Evolutionary conservation across 1,284 basidiomycete species (phyloP), one percentile per base, ranked within the genome.

Genomic region (Apiotrichum brassicae): DNA sequence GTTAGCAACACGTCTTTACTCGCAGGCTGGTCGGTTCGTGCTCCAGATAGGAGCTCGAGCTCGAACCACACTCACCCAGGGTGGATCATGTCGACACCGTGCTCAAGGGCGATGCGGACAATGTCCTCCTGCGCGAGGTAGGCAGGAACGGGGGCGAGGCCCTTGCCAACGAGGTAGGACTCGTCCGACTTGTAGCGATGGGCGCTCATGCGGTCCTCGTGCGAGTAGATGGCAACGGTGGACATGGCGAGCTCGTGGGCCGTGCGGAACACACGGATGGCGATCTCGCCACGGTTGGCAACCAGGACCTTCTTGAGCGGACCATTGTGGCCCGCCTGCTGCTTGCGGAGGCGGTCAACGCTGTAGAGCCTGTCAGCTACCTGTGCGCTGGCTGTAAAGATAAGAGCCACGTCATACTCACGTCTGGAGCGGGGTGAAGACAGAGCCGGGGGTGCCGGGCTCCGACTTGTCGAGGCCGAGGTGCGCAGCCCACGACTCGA

Each of bases 101-200:
- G 91, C 74, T 98, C 93, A 44, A 95, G 79, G 25, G 92, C 92
- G 63, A 92, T 86, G 56, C 84, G 79, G 74, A 99, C 89, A 74
- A 99, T 98, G 68, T 97, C 92, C 62, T 97, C 91, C 71, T 97
- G 93, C 16, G 91, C 86, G 56, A 99, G 85, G 75, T 99, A 99
- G 19, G 95, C 95, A 25, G 80, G 92, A 46, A 98, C 95, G 34
- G 95, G 95, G 14, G 91, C 87, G 52, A 97, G 76, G 22, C 94
- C 94, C 65, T 88, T 90, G 56, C 95, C 95, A 61, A 98, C 94
- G 73, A 93, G 87, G 76, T 97, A 98, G 1, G 94, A 93, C 76
- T 98, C 94, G 75, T 99, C 95, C 56, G 93, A 89, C 88, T 98
- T 98, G 76, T 97, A 93, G 66, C 95, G 83, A 78, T 99, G 95